Percentiles rank a stretch among this genome's conserved stretches.
Conservation (phyloP, 1,139 yeast genomes). For the Candida sanyaensis region DNA sequence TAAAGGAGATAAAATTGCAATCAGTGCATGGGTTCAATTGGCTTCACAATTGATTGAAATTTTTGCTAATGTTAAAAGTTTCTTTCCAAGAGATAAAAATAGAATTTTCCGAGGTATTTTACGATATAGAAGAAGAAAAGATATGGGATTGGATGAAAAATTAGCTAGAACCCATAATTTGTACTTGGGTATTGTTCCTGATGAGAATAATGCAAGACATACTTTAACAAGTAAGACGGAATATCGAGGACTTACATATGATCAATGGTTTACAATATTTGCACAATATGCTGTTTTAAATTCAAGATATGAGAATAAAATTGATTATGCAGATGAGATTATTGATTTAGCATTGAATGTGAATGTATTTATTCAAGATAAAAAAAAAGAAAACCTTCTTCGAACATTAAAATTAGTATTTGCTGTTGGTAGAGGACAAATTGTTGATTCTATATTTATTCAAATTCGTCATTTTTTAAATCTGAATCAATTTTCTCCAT, state of each 20-base stretch:
- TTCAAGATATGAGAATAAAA: conserved; percentile 59
- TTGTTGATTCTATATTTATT: conserved; percentile 29
- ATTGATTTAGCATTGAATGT: conserved; percentile 75
- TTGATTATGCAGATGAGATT: conserved; percentile 67
- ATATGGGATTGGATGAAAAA: conserved; percentile 70
- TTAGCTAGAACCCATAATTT: conserved; percentile 66
- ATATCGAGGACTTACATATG: conserved; percentile 76
- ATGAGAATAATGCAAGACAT: conserved; percentile 35
- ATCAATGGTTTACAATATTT: conserved; percentile 82
- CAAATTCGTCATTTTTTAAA: conserved; percentile 65
- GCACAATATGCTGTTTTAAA: conserved; percentile 74
- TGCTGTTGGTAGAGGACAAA: conserved; percentile 50
- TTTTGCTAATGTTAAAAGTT: conserved; percentile 72
- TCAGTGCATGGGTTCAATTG: conserved; percentile 78
- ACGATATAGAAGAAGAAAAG: conserved; percentile 58
- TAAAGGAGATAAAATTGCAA: conserved; percentile 60
- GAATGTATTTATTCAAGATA: conserved; percentile 72
- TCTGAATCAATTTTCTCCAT: conserved; percentile 73
- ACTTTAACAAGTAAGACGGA: conserved; percentile 48
- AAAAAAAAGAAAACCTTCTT: conserved; percentile 54
- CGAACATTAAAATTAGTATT: conserved; percentile 67
- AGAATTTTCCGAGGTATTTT: conserved; percentile 70
- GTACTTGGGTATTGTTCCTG: conserved; percentile 61
- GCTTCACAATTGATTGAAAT: conserved; percentile 84
- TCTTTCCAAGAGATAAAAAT: conserved; percentile 76